These are phyloP conservation scores for Xylaria sp. DNA, from an alignment of 2,329 filamentous ascomycete genomes.

Conservation along the genomic window DNA sequence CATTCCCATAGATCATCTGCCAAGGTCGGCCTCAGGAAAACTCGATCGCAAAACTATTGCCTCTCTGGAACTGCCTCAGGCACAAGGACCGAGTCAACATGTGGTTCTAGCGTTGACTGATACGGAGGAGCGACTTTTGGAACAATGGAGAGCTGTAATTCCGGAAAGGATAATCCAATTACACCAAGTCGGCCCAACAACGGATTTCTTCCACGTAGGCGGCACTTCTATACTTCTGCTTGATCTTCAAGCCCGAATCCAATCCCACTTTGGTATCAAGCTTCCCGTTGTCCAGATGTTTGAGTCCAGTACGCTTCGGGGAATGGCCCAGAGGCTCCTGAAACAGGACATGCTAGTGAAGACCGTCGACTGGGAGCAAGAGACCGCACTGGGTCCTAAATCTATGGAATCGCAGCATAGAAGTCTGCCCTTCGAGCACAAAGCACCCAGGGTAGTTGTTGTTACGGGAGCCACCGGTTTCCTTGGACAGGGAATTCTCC, in stretches of 20 bases:
- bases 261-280: background rate
- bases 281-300: background rate
- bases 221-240: background rate
- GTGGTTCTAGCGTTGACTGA: background rate
- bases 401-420: background rate
- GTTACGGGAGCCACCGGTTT: conserved; percentile 31
- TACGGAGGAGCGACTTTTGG: background rate
- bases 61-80: too few relatives aligned
- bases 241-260: background rate
- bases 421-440: background rate
- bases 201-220: background rate
- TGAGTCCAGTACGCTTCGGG: too few relatives aligned
- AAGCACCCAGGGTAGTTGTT: conserved; percentile 19
- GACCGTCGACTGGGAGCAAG: conserved; percentile 29
- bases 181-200: too few relatives aligned
- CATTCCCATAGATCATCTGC: background rate
- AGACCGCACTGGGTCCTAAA: conserved; percentile 4
- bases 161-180: background rate
- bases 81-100: too few relatives aligned
- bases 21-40: background rate
- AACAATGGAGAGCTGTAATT: background rate
- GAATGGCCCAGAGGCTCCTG: too few relatives aligned
- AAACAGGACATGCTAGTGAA: too few relatives aligned
- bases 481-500: conserved; percentile 15
- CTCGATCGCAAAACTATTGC: background rate